Base-by-base conservation (phyloP, 2,329 filamentous ascomycete genomes). In the Fusarium nisikadoi region DNA sequence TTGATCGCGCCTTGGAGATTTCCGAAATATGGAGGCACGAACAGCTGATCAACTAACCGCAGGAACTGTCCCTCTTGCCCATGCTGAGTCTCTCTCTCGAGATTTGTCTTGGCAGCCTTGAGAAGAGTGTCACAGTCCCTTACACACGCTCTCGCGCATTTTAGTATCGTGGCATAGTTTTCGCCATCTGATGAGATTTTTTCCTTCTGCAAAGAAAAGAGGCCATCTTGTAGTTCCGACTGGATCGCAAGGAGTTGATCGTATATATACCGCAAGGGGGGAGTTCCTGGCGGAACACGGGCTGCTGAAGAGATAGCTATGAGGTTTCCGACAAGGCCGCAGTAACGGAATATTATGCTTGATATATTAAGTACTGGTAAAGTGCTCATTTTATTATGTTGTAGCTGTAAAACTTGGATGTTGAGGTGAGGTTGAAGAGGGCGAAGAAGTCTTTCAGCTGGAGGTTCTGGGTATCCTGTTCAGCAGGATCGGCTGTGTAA, bases 341-440 rank as follows among this genome's bases (percentile, higher is more conserved):
- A 29, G 16, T 56, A 57, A 5, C 41, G 50, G 16, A 39, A 25
- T 10, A 62, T 27, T 14, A n/a, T 17, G 25, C 50, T 25, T 3
- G 35, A 62, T 23, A 57, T 16, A 16, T 33, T 13, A 8, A 57
- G 25, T 4, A 36, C 27, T 12, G 19, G 17, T 27, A 29, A 20
- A 20, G 17, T 3, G 1, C 38, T 36, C 50, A 62, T 62, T 12
- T 38, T 14, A 9, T 7, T 5, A 14, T 33, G 11, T 11, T 42
- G 35, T 31, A n/a, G 25, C 4, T 41, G 35, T 29, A 31, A 19
- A 19, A 39, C 20, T 36, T 25, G 31, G 17, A 8, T 57, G 33
- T 61, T 33, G 41, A 39, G 12, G 50, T 33, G 41, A 56, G 31
- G n/a, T 45, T 61, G 33, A 33, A 19, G 52, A n/a, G 50, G 33